Conservation (phyloP, 192 early-diverging fungal genomes). For the Kappamyces sp. region DNA sequence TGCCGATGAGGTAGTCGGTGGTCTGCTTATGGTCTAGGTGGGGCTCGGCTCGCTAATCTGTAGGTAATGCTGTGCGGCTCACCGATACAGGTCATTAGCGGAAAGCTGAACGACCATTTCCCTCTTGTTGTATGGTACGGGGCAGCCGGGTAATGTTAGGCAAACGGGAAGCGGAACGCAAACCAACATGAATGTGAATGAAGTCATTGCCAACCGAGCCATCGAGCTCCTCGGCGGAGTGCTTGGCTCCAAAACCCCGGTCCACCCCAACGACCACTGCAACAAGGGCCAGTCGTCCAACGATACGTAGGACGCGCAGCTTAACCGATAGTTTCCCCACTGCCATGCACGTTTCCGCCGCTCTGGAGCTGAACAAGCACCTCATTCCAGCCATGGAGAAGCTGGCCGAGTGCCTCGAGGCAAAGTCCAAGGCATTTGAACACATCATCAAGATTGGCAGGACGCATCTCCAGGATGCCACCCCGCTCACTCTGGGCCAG, state of each 20-base stretch:
- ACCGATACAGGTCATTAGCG: slow-evolving; percentile 68
- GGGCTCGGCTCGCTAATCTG: not conserved
- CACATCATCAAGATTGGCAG: slow-evolving; percentile 99
- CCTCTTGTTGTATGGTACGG: slow-evolving; percentile 94
- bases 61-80: not conserved
- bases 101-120: slow-evolving; percentile 91
- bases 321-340: slow-evolving; percentile 70
- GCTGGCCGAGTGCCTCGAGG: slow-evolving; percentile 72
- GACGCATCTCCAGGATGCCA: slow-evolving; percentile 97
- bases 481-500: slow-evolving; percentile 93
- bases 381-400: slow-evolving; percentile 81
- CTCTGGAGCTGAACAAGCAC: slow-evolving; percentile 59
- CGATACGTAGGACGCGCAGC: slow-evolving; percentile 64
- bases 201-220: slow-evolving; percentile 97
- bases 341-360: slow-evolving; percentile 98
- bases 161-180: slow-evolving; percentile 95
- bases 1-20: slow-evolving; percentile 70
- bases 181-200: slow-evolving; percentile 94
- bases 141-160: no score
- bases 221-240: slow-evolving; percentile 87
- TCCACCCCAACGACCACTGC: slow-evolving; percentile 99
- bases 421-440: slow-evolving; percentile 74
- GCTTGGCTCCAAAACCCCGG: slow-evolving; percentile 86
- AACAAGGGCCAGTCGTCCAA: slow-evolving; percentile 99
- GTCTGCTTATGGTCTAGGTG: not conserved